These are phyloP conservation scores for Chamaenerion angustifolium DNA, from an alignment of 345 rosid genomes.

Conservation along the genomic window DNA sequence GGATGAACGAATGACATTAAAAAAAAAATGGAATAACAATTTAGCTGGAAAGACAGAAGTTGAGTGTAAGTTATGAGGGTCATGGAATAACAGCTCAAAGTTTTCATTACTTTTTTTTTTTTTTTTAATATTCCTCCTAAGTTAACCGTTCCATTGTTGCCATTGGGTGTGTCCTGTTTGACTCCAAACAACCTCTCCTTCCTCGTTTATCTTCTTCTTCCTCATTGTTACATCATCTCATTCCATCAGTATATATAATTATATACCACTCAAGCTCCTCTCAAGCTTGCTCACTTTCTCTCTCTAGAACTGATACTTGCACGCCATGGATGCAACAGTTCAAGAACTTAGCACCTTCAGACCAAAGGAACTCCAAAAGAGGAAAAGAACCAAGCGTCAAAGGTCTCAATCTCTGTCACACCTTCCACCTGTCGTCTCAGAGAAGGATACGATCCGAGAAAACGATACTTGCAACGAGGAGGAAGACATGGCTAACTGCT, in stretches of 20 bases:
- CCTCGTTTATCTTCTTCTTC: no score
- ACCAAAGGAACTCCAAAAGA: constrained; percentile 25
- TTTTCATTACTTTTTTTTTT: background rate
- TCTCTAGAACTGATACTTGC: background rate
- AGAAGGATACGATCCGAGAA: background rate
- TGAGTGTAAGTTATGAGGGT: no score
- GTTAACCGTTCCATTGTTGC: constrained; percentile 1
- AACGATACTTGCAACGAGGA: constrained; percentile 42
- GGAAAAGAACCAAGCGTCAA: constrained; percentile 68
- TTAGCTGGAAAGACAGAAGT: no score
- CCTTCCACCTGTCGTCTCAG: constrained; percentile 20
- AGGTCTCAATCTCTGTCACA: constrained; percentile 52
- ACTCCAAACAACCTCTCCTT: background rate
- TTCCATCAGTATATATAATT: constrained; percentile 6
- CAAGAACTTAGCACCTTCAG: no score
- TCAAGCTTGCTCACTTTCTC: background rate
- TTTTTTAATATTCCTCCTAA: background rate
- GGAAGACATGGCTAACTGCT: constrained; percentile 82
- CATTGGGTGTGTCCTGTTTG: background rate
- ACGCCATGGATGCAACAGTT: no score
- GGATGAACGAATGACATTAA: no score
- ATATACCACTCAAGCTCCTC: constrained; percentile 4
- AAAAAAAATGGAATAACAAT: no score
- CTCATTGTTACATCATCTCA: constrained; percentile 1
- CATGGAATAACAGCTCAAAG: no score